Conservation (phyloP, 768 basidiomycete species). For the Naganishia friedmannii region DNA sequence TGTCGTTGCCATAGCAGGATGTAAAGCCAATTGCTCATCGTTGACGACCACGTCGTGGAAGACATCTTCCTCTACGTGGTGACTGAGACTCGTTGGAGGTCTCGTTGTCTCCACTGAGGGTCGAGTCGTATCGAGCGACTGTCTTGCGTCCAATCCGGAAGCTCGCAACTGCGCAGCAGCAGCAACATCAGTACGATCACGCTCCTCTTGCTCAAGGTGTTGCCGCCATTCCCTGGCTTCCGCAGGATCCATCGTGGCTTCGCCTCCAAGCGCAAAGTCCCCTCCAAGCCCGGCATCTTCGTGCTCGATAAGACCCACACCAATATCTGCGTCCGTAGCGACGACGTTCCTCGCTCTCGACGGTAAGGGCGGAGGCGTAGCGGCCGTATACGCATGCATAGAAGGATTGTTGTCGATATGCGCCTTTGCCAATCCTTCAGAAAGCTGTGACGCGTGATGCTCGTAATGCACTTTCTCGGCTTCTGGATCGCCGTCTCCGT, state of each 20-base stretch:
- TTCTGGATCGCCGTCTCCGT: slow-evolving; percentile 40
- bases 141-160: background rate
- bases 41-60: slow-evolving; percentile 14
- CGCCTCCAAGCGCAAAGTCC: background rate
- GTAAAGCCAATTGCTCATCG: background rate
- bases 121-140: background rate
- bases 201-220: slow-evolving; percentile 18
- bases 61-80: background rate
- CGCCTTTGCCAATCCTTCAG: background rate
- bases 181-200: background rate
- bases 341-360: background rate
- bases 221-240: slow-evolving; percentile 13
- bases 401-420: slow-evolving; percentile 2
- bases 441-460: slow-evolving; percentile 5
- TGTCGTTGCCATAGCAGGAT: background rate
- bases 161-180: background rate
- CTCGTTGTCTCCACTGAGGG: background rate
- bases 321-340: no score
- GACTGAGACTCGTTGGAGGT: slow-evolving; percentile 4
- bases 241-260: background rate
- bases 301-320: no score
- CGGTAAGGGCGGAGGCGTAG: slow-evolving; percentile 22
- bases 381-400: background rate
- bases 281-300: no score
- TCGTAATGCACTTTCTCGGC: slow-evolving; percentile 34